Percentiles rank a stretch among this genome's conserved stretches.
These are phyloP conservation scores for Austroboletus festivus DNA, from an alignment of 768 basidiomycete species.

Conservation along the genomic window DNA sequence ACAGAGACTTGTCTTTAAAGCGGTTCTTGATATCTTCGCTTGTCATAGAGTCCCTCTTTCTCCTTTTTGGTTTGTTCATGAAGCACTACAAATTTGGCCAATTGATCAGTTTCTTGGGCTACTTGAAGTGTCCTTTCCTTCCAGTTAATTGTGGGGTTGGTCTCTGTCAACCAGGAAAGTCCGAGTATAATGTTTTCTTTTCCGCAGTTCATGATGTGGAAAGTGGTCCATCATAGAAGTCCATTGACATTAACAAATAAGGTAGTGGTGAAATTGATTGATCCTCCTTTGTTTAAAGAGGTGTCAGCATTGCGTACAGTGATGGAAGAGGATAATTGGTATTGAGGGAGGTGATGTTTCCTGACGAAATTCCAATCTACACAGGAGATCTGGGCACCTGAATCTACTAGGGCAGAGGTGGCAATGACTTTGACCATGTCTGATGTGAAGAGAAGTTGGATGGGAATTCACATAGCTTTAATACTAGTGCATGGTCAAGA, in stretches of 20 bases:
- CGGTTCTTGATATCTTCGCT: no score
- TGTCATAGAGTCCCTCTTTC: no score
- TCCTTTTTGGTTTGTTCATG: no score
- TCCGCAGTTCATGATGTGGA: slow-evolving; percentile 2
- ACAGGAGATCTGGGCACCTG: not conserved
- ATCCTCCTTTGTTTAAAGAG: not conserved
- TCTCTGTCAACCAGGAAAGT: not conserved
- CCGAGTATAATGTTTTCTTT: not conserved
- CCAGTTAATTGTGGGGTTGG: slow-evolving; percentile 1
- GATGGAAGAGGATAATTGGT: not conserved
- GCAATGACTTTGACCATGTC: not conserved
- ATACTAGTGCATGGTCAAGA: not conserved
- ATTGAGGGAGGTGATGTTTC: not conserved
- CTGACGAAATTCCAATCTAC: not conserved
- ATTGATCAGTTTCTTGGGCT: no score
- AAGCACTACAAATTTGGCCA: no score
- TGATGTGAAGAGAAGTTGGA: not conserved
- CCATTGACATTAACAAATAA: not conserved
- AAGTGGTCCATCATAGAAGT: not conserved
- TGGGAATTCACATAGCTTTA: not conserved
- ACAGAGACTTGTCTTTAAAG: no score
- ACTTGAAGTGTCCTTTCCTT: not conserved
- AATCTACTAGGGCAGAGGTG: not conserved
- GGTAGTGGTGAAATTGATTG: not conserved
- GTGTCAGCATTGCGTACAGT: not conserved